Conservation (phyloP, 257 asterid species). For the Prunella vulgaris region DNA sequence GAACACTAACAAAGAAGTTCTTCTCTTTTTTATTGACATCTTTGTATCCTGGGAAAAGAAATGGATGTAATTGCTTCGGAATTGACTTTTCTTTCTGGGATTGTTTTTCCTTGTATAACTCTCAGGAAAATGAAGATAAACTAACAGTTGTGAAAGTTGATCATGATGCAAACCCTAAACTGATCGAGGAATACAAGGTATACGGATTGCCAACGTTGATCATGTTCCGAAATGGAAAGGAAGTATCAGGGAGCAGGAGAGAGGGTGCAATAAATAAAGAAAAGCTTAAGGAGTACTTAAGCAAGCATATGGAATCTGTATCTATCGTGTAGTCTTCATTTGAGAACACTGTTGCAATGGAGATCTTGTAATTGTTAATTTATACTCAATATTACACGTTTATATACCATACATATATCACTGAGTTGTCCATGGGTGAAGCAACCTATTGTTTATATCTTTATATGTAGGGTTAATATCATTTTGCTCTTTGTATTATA, state of each 20-base stretch:
- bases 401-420: not conserved
- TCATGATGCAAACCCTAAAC: slow-evolving; percentile 70
- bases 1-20: too few species aligned
- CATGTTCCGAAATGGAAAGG: slow-evolving; percentile 70
- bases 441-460: not conserved
- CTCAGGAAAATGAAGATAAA: slow-evolving; percentile 67
- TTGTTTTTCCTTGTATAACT: not conserved
- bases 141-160: slow-evolving; percentile 71
- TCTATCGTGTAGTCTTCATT: slow-evolving; percentile 34
- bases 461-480: too few species aligned
- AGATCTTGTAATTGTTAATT: not conserved
- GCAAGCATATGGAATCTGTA: slow-evolving; percentile 47
- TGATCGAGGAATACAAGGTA: slow-evolving; percentile 76
- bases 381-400: not conserved
- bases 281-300: slow-evolving; percentile 64
- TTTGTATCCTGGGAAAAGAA: not conserved
- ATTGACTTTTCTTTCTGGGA: not conserved
- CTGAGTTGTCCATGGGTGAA: not conserved
- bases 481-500: too few species aligned
- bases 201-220: slow-evolving; percentile 81
- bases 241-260: slow-evolving; percentile 67
- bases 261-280: slow-evolving; percentile 83
- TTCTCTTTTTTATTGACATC: too few species aligned
- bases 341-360: not conserved
- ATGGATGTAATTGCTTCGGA: not conserved